phyloP scores from a whole-genome alignment of 257 asterid genomes.

The Lycium barbarum region DNA sequence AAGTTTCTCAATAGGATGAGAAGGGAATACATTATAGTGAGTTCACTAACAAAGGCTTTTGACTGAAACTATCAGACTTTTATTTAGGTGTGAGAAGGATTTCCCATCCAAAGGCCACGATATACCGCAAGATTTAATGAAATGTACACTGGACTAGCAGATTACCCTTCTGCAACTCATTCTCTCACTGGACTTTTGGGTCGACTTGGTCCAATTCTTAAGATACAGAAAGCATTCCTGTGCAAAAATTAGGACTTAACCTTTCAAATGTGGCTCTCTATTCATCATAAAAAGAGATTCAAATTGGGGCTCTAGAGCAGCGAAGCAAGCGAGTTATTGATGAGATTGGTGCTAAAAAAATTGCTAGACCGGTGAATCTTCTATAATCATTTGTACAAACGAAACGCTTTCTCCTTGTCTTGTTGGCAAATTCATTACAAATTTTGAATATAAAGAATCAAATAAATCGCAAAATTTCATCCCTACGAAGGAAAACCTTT shows the following conservation, averaged over 20 bases:
- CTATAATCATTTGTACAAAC: background rate
- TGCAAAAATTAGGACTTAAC: background rate
- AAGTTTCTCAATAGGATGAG: no score
- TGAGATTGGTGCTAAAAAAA: background rate
- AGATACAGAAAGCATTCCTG: background rate
- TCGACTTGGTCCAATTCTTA: background rate
- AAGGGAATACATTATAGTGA: no score
- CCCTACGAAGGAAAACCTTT: conserved; percentile 1
- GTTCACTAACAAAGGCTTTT: no score
- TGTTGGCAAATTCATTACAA: background rate
- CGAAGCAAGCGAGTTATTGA: background rate
- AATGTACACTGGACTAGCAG: background rate
- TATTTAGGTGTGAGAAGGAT: background rate
- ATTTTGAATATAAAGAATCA: conserved; percentile 15
- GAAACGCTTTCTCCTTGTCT: background rate
- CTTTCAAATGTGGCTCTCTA: background rate
- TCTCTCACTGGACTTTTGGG: background rate
- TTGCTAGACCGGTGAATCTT: background rate
- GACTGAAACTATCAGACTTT: background rate
- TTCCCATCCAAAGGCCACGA: background rate
- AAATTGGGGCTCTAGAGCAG: no score
- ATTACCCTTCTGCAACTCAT: background rate
- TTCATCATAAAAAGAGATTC: background rate
- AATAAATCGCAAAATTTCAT: conserved; percentile 19
- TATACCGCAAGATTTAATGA: background rate